Percentiles rank a stretch among this genome's conserved stretches.
Conservation (phyloP, 352 stramenopile species). For the Phytophthora fragariae region DNA sequence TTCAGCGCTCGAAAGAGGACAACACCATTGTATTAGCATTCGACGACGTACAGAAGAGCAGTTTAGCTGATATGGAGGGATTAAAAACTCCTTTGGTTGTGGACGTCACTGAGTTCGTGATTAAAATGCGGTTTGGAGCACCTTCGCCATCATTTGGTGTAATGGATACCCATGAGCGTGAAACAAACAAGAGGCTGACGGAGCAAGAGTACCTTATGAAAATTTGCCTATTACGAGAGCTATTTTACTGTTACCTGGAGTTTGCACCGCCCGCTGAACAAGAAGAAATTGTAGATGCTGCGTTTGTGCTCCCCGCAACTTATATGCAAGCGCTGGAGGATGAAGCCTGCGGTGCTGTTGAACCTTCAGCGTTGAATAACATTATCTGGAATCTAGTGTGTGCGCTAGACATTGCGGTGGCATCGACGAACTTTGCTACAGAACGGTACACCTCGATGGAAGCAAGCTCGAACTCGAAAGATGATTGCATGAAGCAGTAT, state of each 20-base stretch:
- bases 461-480: slow-evolving; percentile 15
- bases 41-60: slow-evolving; percentile 5
- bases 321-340: slow-evolving; percentile 23
- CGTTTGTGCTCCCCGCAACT: slow-evolving; percentile 50
- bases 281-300: slow-evolving; percentile 51
- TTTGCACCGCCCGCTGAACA: slow-evolving; percentile 40
- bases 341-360: slow-evolving; percentile 17
- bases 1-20: slow-evolving; percentile 25
- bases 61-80: slow-evolving; percentile 5
- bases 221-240: slow-evolving; percentile 53
- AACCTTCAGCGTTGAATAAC: slow-evolving; percentile 29
- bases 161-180: slow-evolving; percentile 21
- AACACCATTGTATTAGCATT: slow-evolving; percentile 38
- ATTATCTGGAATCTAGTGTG: slow-evolving; percentile 68
- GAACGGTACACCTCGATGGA: slow-evolving; percentile 32
- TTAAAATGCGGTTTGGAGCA: slow-evolving; percentile 50
- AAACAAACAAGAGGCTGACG: slow-evolving; percentile 14
- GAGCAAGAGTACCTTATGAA: slow-evolving; percentile 52
- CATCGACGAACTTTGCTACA: slow-evolving; percentile 41
- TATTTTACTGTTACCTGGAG: slow-evolving; percentile 58
- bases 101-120: slow-evolving; percentile 50
- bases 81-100: slow-evolving; percentile 33
- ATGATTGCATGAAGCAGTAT: slow-evolving; percentile 40
- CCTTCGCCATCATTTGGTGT: slow-evolving; percentile 15
- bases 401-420: slow-evolving; percentile 53